phyloP scores from a whole-genome alignment of 73 alveolate genomes.

The Loxodes magnus region DNA sequence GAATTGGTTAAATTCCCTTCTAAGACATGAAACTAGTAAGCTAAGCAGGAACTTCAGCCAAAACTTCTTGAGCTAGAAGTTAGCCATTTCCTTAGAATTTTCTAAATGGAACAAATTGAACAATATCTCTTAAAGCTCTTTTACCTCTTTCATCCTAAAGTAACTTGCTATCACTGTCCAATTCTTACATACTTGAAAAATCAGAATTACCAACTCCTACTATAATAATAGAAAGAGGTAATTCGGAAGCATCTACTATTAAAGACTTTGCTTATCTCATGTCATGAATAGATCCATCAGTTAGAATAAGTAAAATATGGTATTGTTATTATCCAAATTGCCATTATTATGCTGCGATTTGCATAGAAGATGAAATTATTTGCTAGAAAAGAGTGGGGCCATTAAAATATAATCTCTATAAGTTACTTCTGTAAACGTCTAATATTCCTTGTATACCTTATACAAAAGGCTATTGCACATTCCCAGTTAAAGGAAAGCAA shows the following conservation, averaged over 20 bases:
- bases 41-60: slow-evolving; percentile 66
- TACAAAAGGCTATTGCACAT: slow-evolving; percentile 37
- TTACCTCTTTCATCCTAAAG: slow-evolving; percentile 37
- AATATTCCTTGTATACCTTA: slow-evolving; percentile 36
- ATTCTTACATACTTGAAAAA: slow-evolving; percentile 45
- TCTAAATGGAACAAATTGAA: slow-evolving; percentile 69
- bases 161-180: slow-evolving; percentile 86
- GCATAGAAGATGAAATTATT: slow-evolving; percentile 11
- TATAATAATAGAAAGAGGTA: slow-evolving; percentile 21
- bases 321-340: slow-evolving; percentile 16
- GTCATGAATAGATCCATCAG: slow-evolving; percentile 34
- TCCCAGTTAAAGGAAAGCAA: slow-evolving; percentile 52
- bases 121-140: slow-evolving; percentile 72
- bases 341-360: slow-evolving; percentile 3
- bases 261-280: slow-evolving; percentile 16
- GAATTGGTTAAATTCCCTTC: too few species aligned
- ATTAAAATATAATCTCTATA: slow-evolving; percentile 16
- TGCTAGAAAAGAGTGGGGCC: slow-evolving; percentile 58
- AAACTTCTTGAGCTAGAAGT: slow-evolving; percentile 48
- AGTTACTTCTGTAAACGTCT: slow-evolving; percentile 27
- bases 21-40: slow-evolving; percentile 16
- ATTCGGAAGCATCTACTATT: slow-evolving; percentile 6
- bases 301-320: slow-evolving; percentile 18
- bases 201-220: slow-evolving; percentile 54
- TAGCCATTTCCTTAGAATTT: slow-evolving; percentile 39